Base-by-base conservation (phyloP, 2,329 filamentous ascomycete species). In the Claviceps spartinae region DNA sequence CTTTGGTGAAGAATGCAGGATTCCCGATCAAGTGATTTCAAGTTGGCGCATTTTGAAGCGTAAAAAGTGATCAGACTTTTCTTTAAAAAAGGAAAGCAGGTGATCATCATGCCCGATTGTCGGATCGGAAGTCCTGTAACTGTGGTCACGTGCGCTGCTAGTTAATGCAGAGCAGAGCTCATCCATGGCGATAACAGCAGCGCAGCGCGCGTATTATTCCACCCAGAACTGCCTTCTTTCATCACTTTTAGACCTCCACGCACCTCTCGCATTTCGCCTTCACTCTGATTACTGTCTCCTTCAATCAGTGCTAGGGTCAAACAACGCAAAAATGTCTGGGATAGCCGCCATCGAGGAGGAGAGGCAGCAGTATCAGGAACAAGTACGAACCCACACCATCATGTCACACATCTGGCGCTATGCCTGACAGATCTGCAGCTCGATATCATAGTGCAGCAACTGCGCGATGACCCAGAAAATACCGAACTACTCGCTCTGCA, bases 391-490 rank as follows among this genome's bases (percentile, higher is more conserved):
- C 37, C 47, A 16, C 38, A 52, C 49, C 8, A 52, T 37, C 11
- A 20, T 18, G 34, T 16, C 41, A 13, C 46, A 50, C 22, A 37
- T 45, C 8, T 30, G 22, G 30, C 38, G 36, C 18, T 13, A 45
- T 41, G 26, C 38, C 60, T 65, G 37, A 63, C 54, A 52, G 14
- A 55, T 52, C 44, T 41, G 20, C 62, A 90, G 85, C 80, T 95
- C 64, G 86, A 90, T 62, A 82, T 87, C 40, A 82, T 95, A 54
- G 72, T 83, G 61, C 74, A 79, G 52, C 85, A 86, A 58, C 79
- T 95, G 53, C 82, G 85, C 67, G 82, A 86, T 67, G 87, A 93
- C 62, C 83, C 89, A 57, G 83, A 85, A 54, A 91, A 88, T 68
- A 74, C 73, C 61, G 88, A 91, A 68, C 81, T 94, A 62, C 77